These are phyloP conservation scores for Solanum habrochaites DNA, from an alignment of 257 asterid genomes.

Conservation along the genomic window DNA sequence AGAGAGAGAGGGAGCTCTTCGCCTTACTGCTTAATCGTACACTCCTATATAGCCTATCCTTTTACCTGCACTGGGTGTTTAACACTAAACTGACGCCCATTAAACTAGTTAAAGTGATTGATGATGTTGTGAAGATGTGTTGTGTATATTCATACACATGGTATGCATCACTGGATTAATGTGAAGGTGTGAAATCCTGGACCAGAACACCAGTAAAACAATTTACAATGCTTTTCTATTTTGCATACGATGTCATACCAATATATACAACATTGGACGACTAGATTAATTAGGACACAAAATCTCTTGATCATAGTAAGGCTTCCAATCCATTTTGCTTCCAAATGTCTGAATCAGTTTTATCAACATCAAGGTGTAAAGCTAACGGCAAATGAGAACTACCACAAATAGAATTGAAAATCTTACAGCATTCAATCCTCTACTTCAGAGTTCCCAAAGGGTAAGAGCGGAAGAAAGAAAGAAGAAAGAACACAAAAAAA, in stretches of 20 bases:
- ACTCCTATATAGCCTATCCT: no score
- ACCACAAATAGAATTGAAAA: neutral
- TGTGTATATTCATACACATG: neutral
- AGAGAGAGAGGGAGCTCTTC: neutral
- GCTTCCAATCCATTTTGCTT: neutral
- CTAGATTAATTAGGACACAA: neutral
- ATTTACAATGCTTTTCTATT: neutral
- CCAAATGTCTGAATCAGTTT: neutral
- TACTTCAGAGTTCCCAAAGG: neutral
- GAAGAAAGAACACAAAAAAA: neutral
- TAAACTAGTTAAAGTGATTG: no score
- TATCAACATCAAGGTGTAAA: neutral
- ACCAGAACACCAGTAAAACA: neutral
- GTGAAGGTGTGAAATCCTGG: neutral
- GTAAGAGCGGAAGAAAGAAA: neutral
- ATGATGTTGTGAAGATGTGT: neutral
- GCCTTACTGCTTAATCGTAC: neutral
- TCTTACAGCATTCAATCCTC: neutral
- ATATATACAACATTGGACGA: neutral
- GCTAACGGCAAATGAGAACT: neutral
- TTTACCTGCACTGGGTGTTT: neutral
- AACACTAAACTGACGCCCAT: neutral
- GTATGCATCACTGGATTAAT: neutral
- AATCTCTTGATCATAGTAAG: neutral
- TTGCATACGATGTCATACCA: neutral